Conservation (phyloP, 176 grass and related monocot species). For the Paspalum vaginatum region DNA sequence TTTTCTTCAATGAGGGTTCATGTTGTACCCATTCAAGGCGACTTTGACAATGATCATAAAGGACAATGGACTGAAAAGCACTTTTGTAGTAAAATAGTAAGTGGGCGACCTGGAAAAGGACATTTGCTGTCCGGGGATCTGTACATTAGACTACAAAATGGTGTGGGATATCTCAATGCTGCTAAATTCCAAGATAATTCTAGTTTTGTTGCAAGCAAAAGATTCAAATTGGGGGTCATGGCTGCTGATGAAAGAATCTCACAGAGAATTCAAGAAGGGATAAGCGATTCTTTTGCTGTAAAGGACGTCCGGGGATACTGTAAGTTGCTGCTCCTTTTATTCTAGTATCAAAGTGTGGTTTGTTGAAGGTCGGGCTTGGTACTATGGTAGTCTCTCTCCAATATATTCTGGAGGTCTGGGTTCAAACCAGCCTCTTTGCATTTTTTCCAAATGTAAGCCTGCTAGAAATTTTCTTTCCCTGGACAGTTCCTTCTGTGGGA, state of each 20-base stretch:
- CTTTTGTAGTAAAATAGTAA: neutral
- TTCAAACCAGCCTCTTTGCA: no score
- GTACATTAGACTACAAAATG: constrained; percentile 13
- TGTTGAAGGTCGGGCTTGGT: no score
- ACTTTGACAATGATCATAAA: constrained; percentile 15
- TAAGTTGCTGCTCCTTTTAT: neutral
- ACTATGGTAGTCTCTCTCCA: no score
- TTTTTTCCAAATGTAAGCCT: no score
- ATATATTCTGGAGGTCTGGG: no score
- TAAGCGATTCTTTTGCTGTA: constrained; percentile 20
- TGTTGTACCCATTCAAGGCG: neutral
- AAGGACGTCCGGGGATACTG: constrained; percentile 1
- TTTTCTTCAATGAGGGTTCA: constrained; percentile 23
- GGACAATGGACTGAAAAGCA: constrained; percentile 2
- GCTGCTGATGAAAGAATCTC: neutral
- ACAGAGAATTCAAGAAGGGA: constrained; percentile 26
- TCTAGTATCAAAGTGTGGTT: neutral
- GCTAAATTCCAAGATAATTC: constrained; percentile 20
- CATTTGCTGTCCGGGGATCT: neutral
- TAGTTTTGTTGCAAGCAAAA: constrained; percentile 10
- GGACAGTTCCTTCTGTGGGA: no score
- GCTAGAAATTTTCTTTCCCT: no score
- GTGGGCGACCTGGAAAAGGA: neutral
- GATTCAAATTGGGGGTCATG: constrained; percentile 15
- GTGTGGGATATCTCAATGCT: constrained; percentile 9